These are phyloP conservation scores for Plasmodium berghei DNA, from an alignment of 169 alveolate species.

Conservation along the genomic window DNA sequence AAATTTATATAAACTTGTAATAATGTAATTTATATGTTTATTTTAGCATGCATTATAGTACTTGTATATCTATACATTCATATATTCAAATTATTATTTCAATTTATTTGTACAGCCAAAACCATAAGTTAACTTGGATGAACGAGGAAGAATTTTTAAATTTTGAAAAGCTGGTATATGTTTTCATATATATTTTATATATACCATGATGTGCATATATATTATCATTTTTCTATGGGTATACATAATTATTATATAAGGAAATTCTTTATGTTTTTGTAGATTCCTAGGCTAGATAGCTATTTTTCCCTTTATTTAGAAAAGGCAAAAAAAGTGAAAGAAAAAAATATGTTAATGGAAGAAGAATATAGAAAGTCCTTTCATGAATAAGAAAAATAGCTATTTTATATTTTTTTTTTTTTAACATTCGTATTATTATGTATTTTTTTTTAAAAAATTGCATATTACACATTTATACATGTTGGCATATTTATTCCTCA, in stretches of 20 bases:
- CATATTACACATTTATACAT: too few relatives aligned
- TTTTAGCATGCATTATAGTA: too few relatives aligned
- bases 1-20: background rate
- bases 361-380: slow-evolving; percentile 55
- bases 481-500: background rate
- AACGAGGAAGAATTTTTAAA: slow-evolving; percentile 50
- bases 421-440: slow-evolving; percentile 1
- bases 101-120: slow-evolving; percentile 7
- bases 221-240: background rate
- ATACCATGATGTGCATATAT: background rate
- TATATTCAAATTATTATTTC: background rate
- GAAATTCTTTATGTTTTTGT: background rate
- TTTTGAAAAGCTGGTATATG: slow-evolving; percentile 45
- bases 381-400: slow-evolving; percentile 32
- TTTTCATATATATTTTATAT: background rate
- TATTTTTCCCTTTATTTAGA: slow-evolving; percentile 66
- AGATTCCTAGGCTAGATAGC: slow-evolving; percentile 72
- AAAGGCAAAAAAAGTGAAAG: slow-evolving; percentile 68
- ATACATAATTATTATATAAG: too few relatives aligned
- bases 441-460: too few relatives aligned
- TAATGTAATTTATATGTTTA: background rate
- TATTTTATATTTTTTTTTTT: background rate
- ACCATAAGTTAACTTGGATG: slow-evolving; percentile 41
- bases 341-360: slow-evolving; percentile 25
- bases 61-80: background rate